Conservation (phyloP, 352 stramenopile genomes). For the Globisporangium cederbergense region DNA sequence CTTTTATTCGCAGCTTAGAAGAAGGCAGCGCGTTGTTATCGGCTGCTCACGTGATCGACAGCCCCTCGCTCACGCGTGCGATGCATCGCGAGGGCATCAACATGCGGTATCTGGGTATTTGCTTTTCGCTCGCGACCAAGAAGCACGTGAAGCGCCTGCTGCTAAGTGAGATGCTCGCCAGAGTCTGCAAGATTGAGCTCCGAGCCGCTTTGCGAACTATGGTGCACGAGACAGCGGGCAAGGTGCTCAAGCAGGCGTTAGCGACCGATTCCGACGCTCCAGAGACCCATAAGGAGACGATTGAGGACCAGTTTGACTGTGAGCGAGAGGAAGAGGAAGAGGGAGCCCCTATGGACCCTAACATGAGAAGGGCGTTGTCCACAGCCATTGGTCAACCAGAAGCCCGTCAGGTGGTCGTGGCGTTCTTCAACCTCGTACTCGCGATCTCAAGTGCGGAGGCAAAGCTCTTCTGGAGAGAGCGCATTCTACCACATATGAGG, state of each 20-base stretch:
- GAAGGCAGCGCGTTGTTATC: slow-evolving; percentile 2
- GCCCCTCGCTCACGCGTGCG: slow-evolving; percentile 30
- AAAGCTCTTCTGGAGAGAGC: slow-evolving; percentile 45
- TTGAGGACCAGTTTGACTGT: neutral
- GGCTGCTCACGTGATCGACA: slow-evolving; percentile 29
- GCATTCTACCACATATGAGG: slow-evolving; percentile 39
- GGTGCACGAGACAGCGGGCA: slow-evolving; percentile 19
- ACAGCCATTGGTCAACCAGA: slow-evolving; percentile 23
- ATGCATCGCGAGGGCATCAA: slow-evolving; percentile 61
- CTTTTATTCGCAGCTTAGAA: slow-evolving; percentile 40
- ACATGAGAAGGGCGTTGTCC: slow-evolving; percentile 14
- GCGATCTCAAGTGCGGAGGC: slow-evolving; percentile 25
- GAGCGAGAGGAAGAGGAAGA: neutral
- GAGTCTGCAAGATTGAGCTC: slow-evolving; percentile 55
- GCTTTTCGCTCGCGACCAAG: slow-evolving; percentile 41
- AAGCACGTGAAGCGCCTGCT: slow-evolving; percentile 47
- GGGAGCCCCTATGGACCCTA: neutral
- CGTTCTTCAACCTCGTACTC: slow-evolving; percentile 64
- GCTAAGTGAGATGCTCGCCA: slow-evolving; percentile 56
- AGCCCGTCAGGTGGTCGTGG: slow-evolving; percentile 22
- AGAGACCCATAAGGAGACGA: neutral
- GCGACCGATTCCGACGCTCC: neutral
- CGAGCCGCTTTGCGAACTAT: slow-evolving; percentile 30
- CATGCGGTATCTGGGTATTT: slow-evolving; percentile 46
- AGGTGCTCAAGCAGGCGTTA: slow-evolving; percentile 24